Base-by-base conservation (phyloP, 306 rosid genomes). In the Sesbania bispinosa region DNA sequence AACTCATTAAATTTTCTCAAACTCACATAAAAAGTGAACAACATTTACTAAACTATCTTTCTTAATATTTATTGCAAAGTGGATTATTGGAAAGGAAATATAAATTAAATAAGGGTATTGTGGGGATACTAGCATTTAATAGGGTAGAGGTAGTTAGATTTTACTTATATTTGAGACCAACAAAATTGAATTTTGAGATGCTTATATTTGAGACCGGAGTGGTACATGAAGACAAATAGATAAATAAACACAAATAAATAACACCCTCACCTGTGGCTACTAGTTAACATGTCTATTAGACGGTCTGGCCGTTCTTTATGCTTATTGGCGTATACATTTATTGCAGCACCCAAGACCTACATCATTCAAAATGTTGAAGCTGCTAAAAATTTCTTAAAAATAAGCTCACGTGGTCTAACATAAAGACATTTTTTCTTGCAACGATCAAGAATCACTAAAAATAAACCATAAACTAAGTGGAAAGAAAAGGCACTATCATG, bases 231-330 rank as follows among this genome's bases (percentile, higher is more conserved):
- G 54, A 26, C 13, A 61, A 42, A 38, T 13, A 55, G 29, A 30
- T 13, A 50, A 68, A 75, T 38, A 26, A 23, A 63, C 30, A 21
- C 20, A 41, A 26, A 60, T 11, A 62, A 38, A 48, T 23, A 47
- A 69, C 68, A 16, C 11, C 65, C 52, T 67, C 73, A 93, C 98
- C 98, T 85, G 84, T 94, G 98, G 82, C 97, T 94, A 78, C 98
- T 94, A 47, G 94, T 89, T 79, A 94, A 77, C 98, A 94, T 90
- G 89, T 94, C 98, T 54, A 90, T 94, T 53, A 94, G 94, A 83
- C 98, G 97, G 63, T 90, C 97, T 23, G 98, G 96, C 52, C 98
- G 98, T 68, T 94, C 98, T 82, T 94, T 94, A 85, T 94, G 98
- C 80, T 87, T 94, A 62, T 94, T 94, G 72, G 98, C 98, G 86